Percentiles rank a stretch among this genome's conserved stretches.
Evolutionary conservation across 1,284 basidiomycete species (phyloP).

Genomic region (Fistulinella cinereoalba): DNA sequence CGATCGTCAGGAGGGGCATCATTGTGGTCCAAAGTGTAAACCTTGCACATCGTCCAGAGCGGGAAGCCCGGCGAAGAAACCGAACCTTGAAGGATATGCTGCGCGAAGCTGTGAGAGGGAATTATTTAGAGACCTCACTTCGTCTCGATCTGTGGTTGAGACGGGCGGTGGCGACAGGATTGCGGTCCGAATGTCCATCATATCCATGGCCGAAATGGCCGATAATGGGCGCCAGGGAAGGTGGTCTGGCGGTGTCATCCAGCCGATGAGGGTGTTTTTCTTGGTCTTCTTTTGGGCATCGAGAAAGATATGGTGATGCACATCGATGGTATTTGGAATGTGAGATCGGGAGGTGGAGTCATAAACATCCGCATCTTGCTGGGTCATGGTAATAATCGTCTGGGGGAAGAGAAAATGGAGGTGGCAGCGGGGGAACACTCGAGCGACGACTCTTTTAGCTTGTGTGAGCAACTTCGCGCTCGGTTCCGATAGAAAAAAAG

Average conservation of each 20-base stretch:
- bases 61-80: slow-evolving; percentile 64
- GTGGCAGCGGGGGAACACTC: slow-evolving; percentile 2
- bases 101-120: slow-evolving; percentile 46
- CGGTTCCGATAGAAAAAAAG: slow-evolving; percentile 18
- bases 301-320: slow-evolving; percentile 73
- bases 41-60: slow-evolving; percentile 59
- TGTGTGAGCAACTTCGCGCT: slow-evolving; percentile 10
- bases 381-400: slow-evolving; percentile 14
- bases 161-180: slow-evolving; percentile 65
- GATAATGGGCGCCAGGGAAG: slow-evolving; percentile 61
- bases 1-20: slow-evolving; percentile 5
- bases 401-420: slow-evolving; percentile 3
- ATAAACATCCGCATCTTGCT: slow-evolving; percentile 2
- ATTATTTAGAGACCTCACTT: slow-evolving; percentile 48
- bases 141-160: slow-evolving; percentile 42
- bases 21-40: slow-evolving; percentile 22
- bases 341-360: slow-evolving; percentile 1
- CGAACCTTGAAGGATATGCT: slow-evolving; percentile 53
- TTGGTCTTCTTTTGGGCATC: slow-evolving; percentile 44
- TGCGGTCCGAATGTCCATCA: slow-evolving; percentile 51
- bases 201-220: slow-evolving; percentile 60
- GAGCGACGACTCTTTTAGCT: slow-evolving; percentile 12
- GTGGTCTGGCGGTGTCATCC: slow-evolving; percentile 57
- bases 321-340: slow-evolving; percentile 48
- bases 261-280: slow-evolving; percentile 49